Evolutionary conservation across 2,329 filamentous ascomycete species (phyloP).

Genomic region (Coniosporium tulheliwenetii): DNA sequence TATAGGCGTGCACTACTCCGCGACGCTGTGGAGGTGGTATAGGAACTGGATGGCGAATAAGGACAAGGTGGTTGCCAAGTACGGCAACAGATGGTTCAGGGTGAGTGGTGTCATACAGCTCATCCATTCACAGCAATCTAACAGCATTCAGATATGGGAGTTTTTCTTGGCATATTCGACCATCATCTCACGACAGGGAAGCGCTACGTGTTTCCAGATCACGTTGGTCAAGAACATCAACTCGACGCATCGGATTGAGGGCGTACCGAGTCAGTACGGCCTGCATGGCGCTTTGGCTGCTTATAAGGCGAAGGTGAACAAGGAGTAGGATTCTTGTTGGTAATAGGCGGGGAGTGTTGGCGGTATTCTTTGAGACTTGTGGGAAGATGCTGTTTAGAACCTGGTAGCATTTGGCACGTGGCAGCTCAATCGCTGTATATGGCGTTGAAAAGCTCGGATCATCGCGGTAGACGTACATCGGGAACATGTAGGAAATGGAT

Average conservation of each 20-base stretch:
- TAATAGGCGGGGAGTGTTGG: too few species aligned
- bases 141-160: conserved; percentile 57
- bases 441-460: too few species aligned
- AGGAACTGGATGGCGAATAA: conserved; percentile 93
- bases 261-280: conserved; percentile 52
- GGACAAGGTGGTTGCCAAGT: conserved; percentile 88
- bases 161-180: conserved; percentile 77
- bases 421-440: too few species aligned
- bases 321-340: too few species aligned
- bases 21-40: conserved; percentile 96
- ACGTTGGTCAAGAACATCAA: conserved; percentile 83
- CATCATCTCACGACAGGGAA: conserved; percentile 71
- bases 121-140: too few species aligned
- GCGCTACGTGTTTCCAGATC: conserved; percentile 77
- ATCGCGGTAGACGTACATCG: too few species aligned
- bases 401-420: too few species aligned
- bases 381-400: too few species aligned
- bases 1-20: conserved; percentile 90
- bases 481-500: too few species aligned
- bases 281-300: conserved; percentile 49
- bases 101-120: conserved; percentile 33
- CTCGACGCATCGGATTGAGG: conserved; percentile 66
- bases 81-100: conserved; percentile 89
- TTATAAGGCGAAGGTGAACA: conserved; percentile 19
- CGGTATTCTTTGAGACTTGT: too few species aligned